phyloP scores from a whole-genome alignment of 139 green algal genomes.

The Microglena sp. region DNA sequence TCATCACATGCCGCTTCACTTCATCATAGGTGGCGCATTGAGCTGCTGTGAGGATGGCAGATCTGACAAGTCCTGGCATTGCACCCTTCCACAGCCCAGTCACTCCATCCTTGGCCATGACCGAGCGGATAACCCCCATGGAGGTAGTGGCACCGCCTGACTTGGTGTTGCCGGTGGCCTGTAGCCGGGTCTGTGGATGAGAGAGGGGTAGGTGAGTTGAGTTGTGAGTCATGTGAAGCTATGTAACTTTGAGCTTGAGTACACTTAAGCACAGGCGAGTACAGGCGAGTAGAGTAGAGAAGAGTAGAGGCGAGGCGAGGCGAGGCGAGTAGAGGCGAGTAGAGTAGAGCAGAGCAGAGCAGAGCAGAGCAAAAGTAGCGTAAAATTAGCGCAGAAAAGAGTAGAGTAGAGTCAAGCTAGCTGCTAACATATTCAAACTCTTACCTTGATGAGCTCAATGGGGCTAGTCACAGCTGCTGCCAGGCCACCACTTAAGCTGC shows the following conservation, averaged over 20 bases:
- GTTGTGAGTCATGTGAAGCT: too few species aligned
- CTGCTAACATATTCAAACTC: too few species aligned
- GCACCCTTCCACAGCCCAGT: conserved; percentile 70
- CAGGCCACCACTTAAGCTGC: conserved; percentile 55
- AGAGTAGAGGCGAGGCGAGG: too few species aligned
- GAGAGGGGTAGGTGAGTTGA: too few species aligned
- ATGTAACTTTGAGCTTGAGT: too few species aligned
- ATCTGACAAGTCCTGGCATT: conserved; percentile 56
- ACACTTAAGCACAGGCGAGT: too few species aligned
- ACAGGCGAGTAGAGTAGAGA: too few species aligned
- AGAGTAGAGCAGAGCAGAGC: too few species aligned
- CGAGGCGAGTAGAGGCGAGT: too few species aligned
- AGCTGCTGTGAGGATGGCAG: conserved; percentile 63
- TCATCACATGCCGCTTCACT: conserved; percentile 36
- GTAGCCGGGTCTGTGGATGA: background rate
- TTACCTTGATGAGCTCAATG: conserved; percentile 69
- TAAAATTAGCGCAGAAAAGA: too few species aligned
- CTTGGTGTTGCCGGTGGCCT: conserved; percentile 10
- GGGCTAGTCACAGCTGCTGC: conserved; percentile 64
- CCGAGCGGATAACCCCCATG: conserved; percentile 28
- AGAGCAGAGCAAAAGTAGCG: too few species aligned
- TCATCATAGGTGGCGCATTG: conserved; percentile 83
- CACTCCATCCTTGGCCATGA: conserved; percentile 52
- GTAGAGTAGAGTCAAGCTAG: too few species aligned
- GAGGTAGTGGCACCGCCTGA: conserved; percentile 2